Base-by-base conservation (phyloP, 495 filamentous ascomycete genomes). In the Articulospora tetracladia region DNA sequence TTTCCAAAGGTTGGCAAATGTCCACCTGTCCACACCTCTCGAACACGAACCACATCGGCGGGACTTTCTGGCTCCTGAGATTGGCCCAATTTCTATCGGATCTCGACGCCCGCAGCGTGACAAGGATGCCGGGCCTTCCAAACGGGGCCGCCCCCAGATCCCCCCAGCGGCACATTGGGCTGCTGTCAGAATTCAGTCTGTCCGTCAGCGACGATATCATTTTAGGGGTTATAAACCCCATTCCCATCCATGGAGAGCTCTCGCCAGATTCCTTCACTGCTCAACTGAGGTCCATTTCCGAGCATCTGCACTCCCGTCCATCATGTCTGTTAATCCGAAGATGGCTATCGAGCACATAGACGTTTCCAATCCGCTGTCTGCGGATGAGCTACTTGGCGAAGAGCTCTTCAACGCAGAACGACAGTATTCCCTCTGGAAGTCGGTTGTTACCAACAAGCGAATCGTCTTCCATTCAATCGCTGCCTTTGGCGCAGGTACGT, bases 351-450 rank as follows among this genome's bases (percentile, higher is more conserved):
- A 58, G 26, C 55, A 58, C 22, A 24, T 58, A 17, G 55, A 58
- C 20, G 22, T 58, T 24, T 23, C 55, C 17, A 28, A 25, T 11
- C 24, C 23, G 10, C 48, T 48, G 24, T 50, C 55, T 20, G 8
- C 15, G 19, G 55, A 58, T 23, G 55, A 58, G 19, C 41, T 34
- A 36, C 17, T 41, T 15, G 55, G 55, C 7, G 55, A 58, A 46
- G 44, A 50, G 44, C 22, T 58, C 10, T 58, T 58, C 22, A 46
- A 58, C 23, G 11, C 13, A 3, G 55, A 58, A 22, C 23, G 55
- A 27, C 41, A 58, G 22, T 58, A 58, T 34, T 30, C 55, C 20
- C 26, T 58, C 6, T 47, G 55, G 44, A 28, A 58, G 23, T 44
- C 55, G 11, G 48, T 58, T n/a, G 26, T 30, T 17, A 34, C 25